These are phyloP conservation scores for Chlorella vulgaris DNA, from an alignment of 139 green algal genomes.

Conservation along the genomic window DNA sequence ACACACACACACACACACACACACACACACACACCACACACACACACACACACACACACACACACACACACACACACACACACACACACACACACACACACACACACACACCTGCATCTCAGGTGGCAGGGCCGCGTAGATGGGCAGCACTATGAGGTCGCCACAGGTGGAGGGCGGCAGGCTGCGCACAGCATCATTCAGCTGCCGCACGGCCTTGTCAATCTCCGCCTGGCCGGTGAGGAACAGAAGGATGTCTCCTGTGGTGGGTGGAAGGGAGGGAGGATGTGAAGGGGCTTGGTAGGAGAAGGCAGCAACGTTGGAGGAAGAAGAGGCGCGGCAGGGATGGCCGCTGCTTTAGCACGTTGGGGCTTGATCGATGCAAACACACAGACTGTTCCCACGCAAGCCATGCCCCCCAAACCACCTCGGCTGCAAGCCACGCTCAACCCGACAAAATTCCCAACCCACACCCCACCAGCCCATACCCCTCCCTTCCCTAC, in stretches of 20 bases:
- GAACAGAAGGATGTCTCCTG: constrained; percentile 94
- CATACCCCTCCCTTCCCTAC: constrained; percentile 10
- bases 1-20: no score
- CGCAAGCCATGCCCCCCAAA: not conserved
- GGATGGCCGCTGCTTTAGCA: no score
- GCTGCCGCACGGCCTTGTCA: constrained; percentile 69
- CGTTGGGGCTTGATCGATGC: no score
- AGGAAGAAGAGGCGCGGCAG: not conserved
- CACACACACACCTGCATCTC: constrained; percentile 76
- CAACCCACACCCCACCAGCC: not conserved
- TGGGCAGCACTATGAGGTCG: constrained; percentile 84
- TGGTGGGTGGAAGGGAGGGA: constrained; percentile 48
- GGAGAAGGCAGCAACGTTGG: not conserved
- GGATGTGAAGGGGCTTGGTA: not conserved
- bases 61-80: no score
- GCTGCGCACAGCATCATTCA: constrained; percentile 63
- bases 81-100: no score
- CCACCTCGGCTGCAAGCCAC: not conserved
- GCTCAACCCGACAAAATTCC: not conserved
- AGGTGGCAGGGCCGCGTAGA: constrained; percentile 91
- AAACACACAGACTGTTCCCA: not conserved
- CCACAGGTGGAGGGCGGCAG: constrained; percentile 60
- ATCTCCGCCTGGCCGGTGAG: constrained; percentile 95
- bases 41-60: no score
- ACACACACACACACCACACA: no score